A percentile compares a stretch with the other conserved stretches of the same genome.
phyloP scores from a whole-genome alignment of 306 rosid species.

The Comarum palustre region DNA sequence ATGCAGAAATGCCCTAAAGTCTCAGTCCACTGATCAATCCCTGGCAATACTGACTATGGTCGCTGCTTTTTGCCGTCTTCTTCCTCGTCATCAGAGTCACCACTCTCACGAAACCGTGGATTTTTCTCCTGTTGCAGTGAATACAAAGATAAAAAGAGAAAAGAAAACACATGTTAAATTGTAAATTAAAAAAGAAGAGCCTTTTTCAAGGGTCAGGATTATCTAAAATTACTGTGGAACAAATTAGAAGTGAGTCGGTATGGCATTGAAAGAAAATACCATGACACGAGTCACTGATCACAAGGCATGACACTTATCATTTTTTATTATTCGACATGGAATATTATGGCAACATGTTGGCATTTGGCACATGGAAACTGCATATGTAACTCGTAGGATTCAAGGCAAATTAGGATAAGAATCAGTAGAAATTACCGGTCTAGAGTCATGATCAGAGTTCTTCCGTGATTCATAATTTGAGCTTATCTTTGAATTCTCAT shows the following conservation, averaged over 20 bases:
- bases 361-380: conserved; percentile 23
- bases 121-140: conserved; percentile 71
- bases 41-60: conserved; percentile 18
- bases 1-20: not conserved
- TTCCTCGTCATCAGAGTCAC: conserved; percentile 92
- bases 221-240: not conserved
- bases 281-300: not conserved
- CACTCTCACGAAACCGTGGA: conserved; percentile 97
- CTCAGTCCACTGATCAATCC: not conserved
- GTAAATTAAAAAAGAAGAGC: not conserved
- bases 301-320: not conserved
- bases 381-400: not conserved
- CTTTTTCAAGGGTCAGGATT: not conserved
- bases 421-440: conserved; percentile 60
- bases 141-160: conserved; percentile 18
- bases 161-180: not conserved
- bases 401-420: conserved; percentile 14
- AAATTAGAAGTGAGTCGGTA: not conserved
- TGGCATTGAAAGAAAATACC: not conserved
- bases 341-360: not conserved
- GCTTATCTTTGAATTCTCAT: conserved; percentile 60
- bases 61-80: conserved; percentile 71
- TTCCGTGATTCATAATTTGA: conserved; percentile 72
- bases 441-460: conserved; percentile 67
- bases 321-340: not conserved